A percentile compares a stretch with the other conserved stretches of the same genome.
Conservation (phyloP, 345 rosid genomes). For the Nephelium lappaceum region DNA sequence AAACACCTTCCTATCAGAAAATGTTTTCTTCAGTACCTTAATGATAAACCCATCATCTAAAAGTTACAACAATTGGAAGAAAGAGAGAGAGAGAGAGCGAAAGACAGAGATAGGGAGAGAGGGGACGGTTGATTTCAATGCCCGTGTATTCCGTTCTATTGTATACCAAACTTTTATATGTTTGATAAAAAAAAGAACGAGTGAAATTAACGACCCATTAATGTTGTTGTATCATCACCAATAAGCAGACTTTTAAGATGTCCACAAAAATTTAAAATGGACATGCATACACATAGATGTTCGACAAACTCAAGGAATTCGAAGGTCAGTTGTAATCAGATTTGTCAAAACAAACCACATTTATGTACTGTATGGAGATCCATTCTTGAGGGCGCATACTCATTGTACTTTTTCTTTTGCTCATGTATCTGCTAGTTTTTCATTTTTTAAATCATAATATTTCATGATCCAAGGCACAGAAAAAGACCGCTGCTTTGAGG, state of each 20-base stretch:
- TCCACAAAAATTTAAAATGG: not conserved
- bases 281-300: not conserved
- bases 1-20: not conserved
- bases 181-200: not conserved
- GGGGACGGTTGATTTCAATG: not conserved
- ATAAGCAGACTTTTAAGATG: not conserved
- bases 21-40: not conserved
- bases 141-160: not conserved
- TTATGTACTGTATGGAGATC: not conserved
- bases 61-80: not conserved
- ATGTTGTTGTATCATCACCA: not conserved
- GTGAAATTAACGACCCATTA: not conserved
- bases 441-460: not conserved
- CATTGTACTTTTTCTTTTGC: not conserved
- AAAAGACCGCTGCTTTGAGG: not conserved
- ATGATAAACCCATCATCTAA: slow-evolving; percentile 1
- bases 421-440: not conserved
- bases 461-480: not conserved
- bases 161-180: not conserved
- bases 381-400: not conserved
- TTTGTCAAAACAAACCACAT: slow-evolving; percentile 2
- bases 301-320: not conserved
- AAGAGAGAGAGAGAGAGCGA: not conserved
- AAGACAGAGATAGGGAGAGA: too few relatives aligned
- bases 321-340: not conserved